Base-by-base conservation (phyloP, 2,329 filamentous ascomycete species). In the Fusarium sp. region DNA sequence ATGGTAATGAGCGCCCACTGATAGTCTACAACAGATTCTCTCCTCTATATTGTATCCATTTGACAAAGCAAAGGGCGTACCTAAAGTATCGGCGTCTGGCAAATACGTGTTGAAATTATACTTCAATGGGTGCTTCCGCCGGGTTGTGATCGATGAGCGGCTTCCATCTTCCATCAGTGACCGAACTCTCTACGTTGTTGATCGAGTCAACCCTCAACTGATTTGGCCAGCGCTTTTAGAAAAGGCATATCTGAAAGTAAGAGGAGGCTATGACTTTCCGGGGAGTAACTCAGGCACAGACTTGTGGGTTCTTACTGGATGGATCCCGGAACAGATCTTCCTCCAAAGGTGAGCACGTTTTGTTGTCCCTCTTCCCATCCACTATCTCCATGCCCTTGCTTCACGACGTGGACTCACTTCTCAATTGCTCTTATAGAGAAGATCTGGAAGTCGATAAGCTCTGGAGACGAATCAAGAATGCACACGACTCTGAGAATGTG, bases 261-360 rank as follows among this genome's bases (percentile, higher is more conserved):
- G 95, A 62, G 96, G 96, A 33, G 96, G 96, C 38, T 99, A 99
- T 80, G 95, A 99, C 78, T 99, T 99, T 73, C 95, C 96, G 0
- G 96, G 96, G 12, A 98, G 96, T 78, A 98, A 98, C 80, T 98
- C 95, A 2, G 95, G 94, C 15, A 98, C 95, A 5, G 96, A 99
- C 81, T 83, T 99, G 7, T 97, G 94, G 90, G 92, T 97, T 3
- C 83, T 99, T 60, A 97, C 93, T 0, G 95, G 96, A 35, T 99
- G 96, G 96, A 94, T 99, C 54, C 96, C 96, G 0, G 95, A 99
- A 81, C 96, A 99, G 80, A 85, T 98, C 3, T 97, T 97, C 76
- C 85, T 98, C 3, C 94, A 97, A 77, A 91, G 87, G 89, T 90
- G 81, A 72, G 80, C 72, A 3, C 35, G 33, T 12, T 46, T 29